Evolutionary conservation across 305 asterid species (phyloP).

Genomic region (Plantago lanceolata): DNA sequence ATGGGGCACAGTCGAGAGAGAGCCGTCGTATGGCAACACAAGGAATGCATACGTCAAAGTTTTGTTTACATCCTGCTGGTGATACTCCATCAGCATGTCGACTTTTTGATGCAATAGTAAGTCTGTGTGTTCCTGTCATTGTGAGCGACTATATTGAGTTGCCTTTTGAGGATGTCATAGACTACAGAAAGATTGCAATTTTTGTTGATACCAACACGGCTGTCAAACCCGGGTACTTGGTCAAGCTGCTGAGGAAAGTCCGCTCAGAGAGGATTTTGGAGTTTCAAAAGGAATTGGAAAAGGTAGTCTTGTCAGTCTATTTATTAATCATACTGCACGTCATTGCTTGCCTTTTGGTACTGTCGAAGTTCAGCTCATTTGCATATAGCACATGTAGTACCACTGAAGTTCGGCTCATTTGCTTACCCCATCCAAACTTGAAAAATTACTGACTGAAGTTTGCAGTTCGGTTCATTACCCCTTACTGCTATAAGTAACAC

Average conservation of each 20-base stretch:
- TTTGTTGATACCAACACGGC: slow-evolving; percentile 74
- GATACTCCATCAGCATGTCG: slow-evolving; percentile 99
- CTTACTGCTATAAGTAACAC: too few relatives aligned
- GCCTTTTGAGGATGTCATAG: slow-evolving; percentile 91
- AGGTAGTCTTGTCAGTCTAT: slow-evolving; percentile 40
- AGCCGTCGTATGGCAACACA: slow-evolving; percentile 85
- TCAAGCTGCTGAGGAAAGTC: slow-evolving; percentile 58
- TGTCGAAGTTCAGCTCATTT: neutral
- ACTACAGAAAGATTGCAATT: slow-evolving; percentile 79
- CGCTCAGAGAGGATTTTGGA: slow-evolving; percentile 57
- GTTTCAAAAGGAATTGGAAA: slow-evolving; percentile 65
- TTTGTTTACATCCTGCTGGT: slow-evolving; percentile 98
- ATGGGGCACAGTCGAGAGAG: slow-evolving; percentile 93
- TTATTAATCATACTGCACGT: slow-evolving; percentile 10
- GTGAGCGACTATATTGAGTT: slow-evolving; percentile 85
- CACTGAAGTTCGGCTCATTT: neutral
- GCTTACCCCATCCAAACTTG: neutral
- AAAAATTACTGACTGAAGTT: neutral
- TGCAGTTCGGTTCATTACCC: too few relatives aligned
- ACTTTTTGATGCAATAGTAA: slow-evolving; percentile 92
- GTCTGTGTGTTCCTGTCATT: slow-evolving; percentile 86
- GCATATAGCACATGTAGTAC: too few relatives aligned
- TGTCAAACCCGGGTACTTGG: slow-evolving; percentile 64
- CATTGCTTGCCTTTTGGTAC: slow-evolving; percentile 10
- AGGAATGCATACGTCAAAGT: slow-evolving; percentile 89